These are phyloP conservation scores for Aspergillus asperescens DNA, from an alignment of 495 filamentous ascomycete genomes.

Conservation along the genomic window DNA sequence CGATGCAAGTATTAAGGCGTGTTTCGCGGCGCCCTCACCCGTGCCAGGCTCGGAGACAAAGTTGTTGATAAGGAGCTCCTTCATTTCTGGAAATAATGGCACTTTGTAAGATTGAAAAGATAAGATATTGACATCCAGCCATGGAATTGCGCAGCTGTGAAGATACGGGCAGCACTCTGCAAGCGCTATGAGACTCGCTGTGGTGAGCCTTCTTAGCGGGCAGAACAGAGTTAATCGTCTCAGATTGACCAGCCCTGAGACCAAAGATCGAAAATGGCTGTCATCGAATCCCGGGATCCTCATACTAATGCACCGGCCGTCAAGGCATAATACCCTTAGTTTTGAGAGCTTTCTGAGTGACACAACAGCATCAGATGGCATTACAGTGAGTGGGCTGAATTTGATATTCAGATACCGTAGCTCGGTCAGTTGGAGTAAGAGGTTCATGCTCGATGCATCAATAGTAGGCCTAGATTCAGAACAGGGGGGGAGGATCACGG, in stretches of 20 bases:
- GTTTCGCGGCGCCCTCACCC: background rate
- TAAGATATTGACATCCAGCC: background rate
- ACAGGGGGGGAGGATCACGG: too few relatives aligned
- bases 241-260: background rate
- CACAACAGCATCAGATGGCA: too few relatives aligned
- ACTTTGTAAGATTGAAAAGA: background rate
- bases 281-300: too few relatives aligned
- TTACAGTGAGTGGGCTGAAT: too few relatives aligned
- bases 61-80: background rate
- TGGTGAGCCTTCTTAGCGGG: background rate
- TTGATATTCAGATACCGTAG: too few relatives aligned
- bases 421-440: too few relatives aligned
- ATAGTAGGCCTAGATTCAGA: too few relatives aligned
- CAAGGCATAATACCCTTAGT: too few relatives aligned
- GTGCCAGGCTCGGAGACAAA: background rate
- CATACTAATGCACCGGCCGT: too few relatives aligned
- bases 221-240: background rate
- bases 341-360: too few relatives aligned
- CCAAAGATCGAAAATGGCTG: background rate
- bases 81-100: background rate
- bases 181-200: background rate
- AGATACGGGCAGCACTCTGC: background rate
- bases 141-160: background rate
- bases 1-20: background rate
- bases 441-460: too few relatives aligned